Evolutionary conservation across 306 rosid genomes (phyloP).

Genomic region (Quercus glauca): DNA sequence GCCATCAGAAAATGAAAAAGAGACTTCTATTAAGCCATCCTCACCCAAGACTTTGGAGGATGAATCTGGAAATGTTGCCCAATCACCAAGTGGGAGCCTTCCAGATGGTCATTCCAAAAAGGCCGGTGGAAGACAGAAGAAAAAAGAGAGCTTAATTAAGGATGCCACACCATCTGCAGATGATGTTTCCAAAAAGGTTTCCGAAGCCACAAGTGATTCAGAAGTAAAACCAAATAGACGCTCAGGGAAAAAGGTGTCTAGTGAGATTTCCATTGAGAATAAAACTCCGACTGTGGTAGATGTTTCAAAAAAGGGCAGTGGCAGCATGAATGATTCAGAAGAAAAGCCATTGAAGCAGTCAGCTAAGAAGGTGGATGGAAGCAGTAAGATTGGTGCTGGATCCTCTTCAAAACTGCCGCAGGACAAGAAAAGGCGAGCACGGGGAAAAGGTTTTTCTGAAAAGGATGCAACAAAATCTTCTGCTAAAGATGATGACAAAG

Average conservation of each 20-base stretch:
- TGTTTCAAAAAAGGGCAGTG: slow-evolving; percentile 46
- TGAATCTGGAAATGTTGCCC: slow-evolving; percentile 53
- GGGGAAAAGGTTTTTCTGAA: slow-evolving; percentile 44
- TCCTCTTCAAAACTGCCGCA: slow-evolving; percentile 48
- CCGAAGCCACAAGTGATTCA: slow-evolving; percentile 58
- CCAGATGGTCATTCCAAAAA: slow-evolving; percentile 42
- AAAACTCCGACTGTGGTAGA: slow-evolving; percentile 35
- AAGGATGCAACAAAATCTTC: slow-evolving; percentile 37
- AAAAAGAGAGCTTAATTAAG: slow-evolving; percentile 39
- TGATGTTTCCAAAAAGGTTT: slow-evolving; percentile 41
- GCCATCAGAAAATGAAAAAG: slow-evolving; percentile 48
- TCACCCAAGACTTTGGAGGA: slow-evolving; percentile 47
- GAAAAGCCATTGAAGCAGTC: slow-evolving; percentile 47
- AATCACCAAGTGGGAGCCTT: slow-evolving; percentile 44
- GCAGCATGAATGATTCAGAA: slow-evolving; percentile 45
- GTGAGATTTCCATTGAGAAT: slow-evolving; percentile 41
- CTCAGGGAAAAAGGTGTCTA: slow-evolving; percentile 39
- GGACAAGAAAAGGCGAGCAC: slow-evolving; percentile 46
- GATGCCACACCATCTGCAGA: slow-evolving; percentile 36
- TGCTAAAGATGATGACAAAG: slow-evolving; percentile 53
- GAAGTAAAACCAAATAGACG: slow-evolving; percentile 48
- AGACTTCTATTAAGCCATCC: slow-evolving; percentile 35
- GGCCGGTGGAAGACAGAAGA: slow-evolving; percentile 43
- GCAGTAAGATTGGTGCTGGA: slow-evolving; percentile 37
- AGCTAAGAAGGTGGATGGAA: slow-evolving; percentile 52